phyloP scores from a whole-genome alignment of 2,329 filamentous ascomycete species.

The Ophiostoma australiae region DNA sequence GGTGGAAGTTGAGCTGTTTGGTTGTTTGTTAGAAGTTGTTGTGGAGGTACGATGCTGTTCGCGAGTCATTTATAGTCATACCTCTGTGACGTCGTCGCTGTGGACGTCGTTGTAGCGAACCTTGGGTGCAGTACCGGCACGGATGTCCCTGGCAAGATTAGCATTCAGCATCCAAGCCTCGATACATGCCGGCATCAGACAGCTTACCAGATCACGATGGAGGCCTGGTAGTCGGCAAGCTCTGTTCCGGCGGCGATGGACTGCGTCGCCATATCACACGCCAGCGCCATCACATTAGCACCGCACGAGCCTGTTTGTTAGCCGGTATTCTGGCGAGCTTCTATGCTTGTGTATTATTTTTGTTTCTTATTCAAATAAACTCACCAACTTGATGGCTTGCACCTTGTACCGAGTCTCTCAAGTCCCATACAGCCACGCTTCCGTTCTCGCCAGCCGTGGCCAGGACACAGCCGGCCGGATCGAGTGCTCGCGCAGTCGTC shows the following conservation, averaged over 20 bases:
- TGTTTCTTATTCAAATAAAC: neutral
- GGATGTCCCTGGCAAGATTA: conserved; percentile 46
- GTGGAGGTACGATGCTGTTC: neutral
- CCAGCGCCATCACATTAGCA: conserved; percentile 55
- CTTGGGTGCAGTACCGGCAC: conserved; percentile 43
- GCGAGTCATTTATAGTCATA: conserved; percentile 27
- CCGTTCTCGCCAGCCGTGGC: conserved; percentile 71
- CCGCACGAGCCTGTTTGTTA: conserved; percentile 26
- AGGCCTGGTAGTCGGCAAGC: conserved; percentile 57
- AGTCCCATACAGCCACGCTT: conserved; percentile 60
- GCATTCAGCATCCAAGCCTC: neutral
- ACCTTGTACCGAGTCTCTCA: conserved; percentile 42
- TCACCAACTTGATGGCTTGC: conserved; percentile 41
- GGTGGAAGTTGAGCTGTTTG: conserved; percentile 55
- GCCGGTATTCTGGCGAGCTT: too few relatives aligned
- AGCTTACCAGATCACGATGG: conserved; percentile 56
- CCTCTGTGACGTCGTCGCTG: conserved; percentile 63
- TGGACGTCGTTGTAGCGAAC: conserved; percentile 60
- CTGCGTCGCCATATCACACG: conserved; percentile 52
- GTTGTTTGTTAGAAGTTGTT: conserved; percentile 32
- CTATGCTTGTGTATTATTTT: neutral
- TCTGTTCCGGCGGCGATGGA: conserved; percentile 70
- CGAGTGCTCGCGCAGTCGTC: conserved; percentile 56
- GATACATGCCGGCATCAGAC: conserved; percentile 23
- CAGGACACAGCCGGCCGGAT: conserved; percentile 49